Evolutionary conservation across 306 rosid genomes (phyloP), one percentile per base, ranked within the genome.

Genomic region (Carpinus viminea): DNA sequence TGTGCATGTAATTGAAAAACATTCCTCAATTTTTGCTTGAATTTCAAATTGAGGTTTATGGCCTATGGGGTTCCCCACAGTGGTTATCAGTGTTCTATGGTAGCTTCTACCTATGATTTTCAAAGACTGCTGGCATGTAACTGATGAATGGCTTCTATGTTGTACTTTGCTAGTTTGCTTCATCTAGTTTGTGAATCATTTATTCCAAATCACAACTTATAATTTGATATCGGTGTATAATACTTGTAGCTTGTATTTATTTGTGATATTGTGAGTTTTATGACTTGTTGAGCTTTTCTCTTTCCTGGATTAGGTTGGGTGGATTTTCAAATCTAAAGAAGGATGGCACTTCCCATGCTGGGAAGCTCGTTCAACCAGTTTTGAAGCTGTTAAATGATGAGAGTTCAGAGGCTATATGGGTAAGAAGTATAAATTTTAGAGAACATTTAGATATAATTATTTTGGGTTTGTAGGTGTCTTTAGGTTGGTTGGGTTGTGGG

Each of bases 281-380:
- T n/a, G n/a, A n/a, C n/a, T n/a, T n/a, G n/a, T n/a, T n/a, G n/a
- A n/a, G n/a, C n/a, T n/a, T n/a, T n/a, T n/a, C n/a, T n/a, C n/a
- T n/a, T n/a, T n/a, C 72, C 24, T 50, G 24, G 57, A 53, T 56
- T 84, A 93, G 96, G 87, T 83, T 96, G 86, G 85, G 92, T 76
- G 83, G 87, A 80, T 91, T 86, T 90, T 86, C 88, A 66, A 87
- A 64, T 79, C 56, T 79, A 36, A 96, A 91, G 90, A 93, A 81
- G 83, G 96, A 93, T 17, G 95, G 91, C 61, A 85, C 91, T 56
- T 83, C 93, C 76, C 81, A 77, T 79, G 94, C 91, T 34, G 86
- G 85, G 69, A 91, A 88, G 76, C 87, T 91, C 55, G 78, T 96
- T 85, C 96, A 86, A 86, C 92, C 97, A 77, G 86, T 89, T 88